phyloP scores from a whole-genome alignment of 257 asterid genomes.

The Coffea eugenioides region DNA sequence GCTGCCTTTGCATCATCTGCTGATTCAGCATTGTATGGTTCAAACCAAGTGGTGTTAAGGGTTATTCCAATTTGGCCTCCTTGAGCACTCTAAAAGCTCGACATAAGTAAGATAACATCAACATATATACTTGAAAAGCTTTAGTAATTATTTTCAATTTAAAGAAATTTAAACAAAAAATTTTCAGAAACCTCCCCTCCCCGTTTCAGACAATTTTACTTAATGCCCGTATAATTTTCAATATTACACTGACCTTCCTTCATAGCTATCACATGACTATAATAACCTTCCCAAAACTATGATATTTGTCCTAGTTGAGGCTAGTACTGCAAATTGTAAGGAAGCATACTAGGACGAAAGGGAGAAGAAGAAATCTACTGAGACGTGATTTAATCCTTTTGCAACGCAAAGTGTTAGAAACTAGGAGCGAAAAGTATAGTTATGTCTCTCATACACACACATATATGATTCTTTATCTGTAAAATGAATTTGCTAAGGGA shows the following conservation, averaged over 20 bases:
- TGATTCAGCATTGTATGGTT: not conserved
- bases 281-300: too few relatives aligned
- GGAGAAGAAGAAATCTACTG: too few relatives aligned
- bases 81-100: not conserved
- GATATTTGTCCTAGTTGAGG: too few relatives aligned
- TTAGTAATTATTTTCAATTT: not conserved
- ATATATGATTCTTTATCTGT: too few relatives aligned
- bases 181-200: not conserved
- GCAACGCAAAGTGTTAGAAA: not conserved
- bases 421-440: not conserved
- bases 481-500: too few relatives aligned
- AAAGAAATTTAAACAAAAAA: too few relatives aligned
- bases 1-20: not conserved
- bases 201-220: not conserved
- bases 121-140: not conserved
- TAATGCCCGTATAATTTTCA: not conserved
- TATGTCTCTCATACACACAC: too few relatives aligned
- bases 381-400: too few relatives aligned
- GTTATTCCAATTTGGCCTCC: constrained; percentile 2
- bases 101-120: not conserved
- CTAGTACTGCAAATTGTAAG: too few relatives aligned
- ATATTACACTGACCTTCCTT: not conserved
- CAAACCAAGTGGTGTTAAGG: not conserved
- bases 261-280: too few relatives aligned
- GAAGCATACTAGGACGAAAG: too few relatives aligned